Conservation (phyloP, 495 filamentous ascomycete species). For the Gamarada debralockiae region DNA sequence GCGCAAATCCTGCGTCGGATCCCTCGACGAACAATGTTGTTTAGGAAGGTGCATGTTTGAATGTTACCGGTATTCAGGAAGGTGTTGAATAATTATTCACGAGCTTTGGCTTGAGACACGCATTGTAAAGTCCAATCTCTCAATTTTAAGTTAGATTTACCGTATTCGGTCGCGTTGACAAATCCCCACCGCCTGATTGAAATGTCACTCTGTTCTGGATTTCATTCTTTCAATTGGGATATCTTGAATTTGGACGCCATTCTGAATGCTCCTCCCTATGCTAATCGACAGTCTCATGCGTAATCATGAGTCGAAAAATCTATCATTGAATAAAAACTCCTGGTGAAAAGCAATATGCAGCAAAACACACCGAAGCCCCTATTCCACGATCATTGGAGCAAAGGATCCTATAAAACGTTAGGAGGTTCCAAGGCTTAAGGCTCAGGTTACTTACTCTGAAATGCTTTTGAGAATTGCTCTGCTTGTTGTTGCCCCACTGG, state of each 20-base stretch:
- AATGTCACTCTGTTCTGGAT: too few relatives aligned
- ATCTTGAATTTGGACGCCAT: background rate
- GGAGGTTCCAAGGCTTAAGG: background rate
- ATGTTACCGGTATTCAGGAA: too few relatives aligned
- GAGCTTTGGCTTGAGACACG: too few relatives aligned
- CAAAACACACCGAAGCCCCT: background rate
- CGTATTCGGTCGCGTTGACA: too few relatives aligned
- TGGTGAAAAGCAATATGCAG: background rate
- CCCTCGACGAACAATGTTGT: too few relatives aligned
- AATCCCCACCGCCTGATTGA: too few relatives aligned
- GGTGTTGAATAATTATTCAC: too few relatives aligned
- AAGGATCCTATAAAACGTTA: conserved; percentile 25
- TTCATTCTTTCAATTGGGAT: background rate
- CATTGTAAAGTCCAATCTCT: too few relatives aligned
- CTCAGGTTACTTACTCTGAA: conserved; percentile 53
- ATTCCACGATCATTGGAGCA: conserved; percentile 22
- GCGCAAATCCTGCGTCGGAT: too few relatives aligned
- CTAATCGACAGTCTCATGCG: background rate
- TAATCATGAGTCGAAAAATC: background rate
- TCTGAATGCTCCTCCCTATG: background rate
- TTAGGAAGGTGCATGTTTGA: too few relatives aligned
- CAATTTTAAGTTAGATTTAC: too few relatives aligned
- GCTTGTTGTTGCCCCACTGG: conserved; percentile 59
- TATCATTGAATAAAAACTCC: background rate
- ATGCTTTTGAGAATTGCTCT: conserved; percentile 71